phyloP scores from a whole-genome alignment of 2,329 filamentous ascomycete genomes.

The Aspergillus chevalieri region DNA sequence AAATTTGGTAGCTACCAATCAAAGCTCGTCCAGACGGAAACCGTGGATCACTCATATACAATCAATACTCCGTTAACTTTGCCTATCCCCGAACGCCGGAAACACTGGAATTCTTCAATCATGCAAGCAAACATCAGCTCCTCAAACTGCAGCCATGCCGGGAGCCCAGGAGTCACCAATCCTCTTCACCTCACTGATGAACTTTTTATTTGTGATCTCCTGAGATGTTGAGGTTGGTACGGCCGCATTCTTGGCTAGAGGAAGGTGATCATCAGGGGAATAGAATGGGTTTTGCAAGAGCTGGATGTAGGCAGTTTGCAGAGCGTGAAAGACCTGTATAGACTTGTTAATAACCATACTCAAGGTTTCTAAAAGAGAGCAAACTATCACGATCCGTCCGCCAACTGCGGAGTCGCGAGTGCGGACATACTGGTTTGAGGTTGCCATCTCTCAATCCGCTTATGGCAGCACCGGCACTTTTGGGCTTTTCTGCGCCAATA shows the following conservation, averaged over 20 bases:
- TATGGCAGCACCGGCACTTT: conserved; percentile 34
- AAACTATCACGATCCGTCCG: neutral
- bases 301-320: conserved; percentile 87
- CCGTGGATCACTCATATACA: no score
- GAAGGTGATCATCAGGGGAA: conserved; percentile 74
- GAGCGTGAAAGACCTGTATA: conserved; percentile 69
- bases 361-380: neutral
- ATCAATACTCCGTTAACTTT: no score
- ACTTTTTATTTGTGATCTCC: conserved; percentile 74
- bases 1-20: no score
- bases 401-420: neutral
- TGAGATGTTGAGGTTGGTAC: conserved; percentile 42
- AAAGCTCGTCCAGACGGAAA: no score
- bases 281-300: conserved; percentile 94
- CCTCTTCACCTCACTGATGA: conserved; percentile 72
- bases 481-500: conserved; percentile 25
- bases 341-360: conserved; percentile 2
- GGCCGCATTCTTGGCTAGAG: conserved; percentile 44
- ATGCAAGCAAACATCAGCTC: neutral
- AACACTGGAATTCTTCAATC: no score
- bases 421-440: conserved; percentile 63
- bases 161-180: conserved; percentile 83
- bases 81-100: no score
- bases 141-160: conserved; percentile 62
- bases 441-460: conserved; percentile 77